Conservation (phyloP, 2,329 filamentous ascomycete genomes). For the Fusarium robinianum region DNA sequence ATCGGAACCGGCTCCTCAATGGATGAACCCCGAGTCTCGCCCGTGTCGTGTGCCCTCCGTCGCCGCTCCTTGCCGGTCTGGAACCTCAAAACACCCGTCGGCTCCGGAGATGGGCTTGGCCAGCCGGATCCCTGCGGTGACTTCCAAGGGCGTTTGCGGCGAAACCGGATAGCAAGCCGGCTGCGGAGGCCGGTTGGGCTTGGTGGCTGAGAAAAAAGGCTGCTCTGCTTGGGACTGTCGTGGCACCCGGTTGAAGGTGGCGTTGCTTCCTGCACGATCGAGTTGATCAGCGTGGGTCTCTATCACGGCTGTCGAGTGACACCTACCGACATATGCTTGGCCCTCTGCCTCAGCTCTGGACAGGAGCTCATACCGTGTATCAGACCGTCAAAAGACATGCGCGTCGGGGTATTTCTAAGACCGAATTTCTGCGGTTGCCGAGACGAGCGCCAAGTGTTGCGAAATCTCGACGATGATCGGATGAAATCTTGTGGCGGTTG, state of each 20-base stretch:
- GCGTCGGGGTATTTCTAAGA: no score
- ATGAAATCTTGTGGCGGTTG: no score
- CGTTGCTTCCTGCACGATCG: conserved; percentile 13
- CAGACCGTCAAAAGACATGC: conserved; percentile 8
- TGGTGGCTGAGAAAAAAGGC: conserved; percentile 32
- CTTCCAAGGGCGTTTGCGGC: conserved; percentile 33
- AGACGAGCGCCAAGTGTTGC: no score
- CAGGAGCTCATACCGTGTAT: conserved; percentile 23
- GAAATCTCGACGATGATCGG: no score
- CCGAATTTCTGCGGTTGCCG: no score
- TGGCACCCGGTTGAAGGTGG: conserved; percentile 15
- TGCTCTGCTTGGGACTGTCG: conserved; percentile 19
- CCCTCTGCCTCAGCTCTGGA: conserved; percentile 15
- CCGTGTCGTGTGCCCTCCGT: conserved; percentile 39
- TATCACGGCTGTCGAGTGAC: conserved; percentile 1
- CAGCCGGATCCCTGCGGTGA: conserved; percentile 26
- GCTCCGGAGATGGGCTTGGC: conserved; percentile 14
- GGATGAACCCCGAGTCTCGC: conserved; percentile 30
- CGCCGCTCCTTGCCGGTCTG: conserved; percentile 39
- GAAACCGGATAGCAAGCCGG: conserved; percentile 32
- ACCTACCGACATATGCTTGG: conserved; percentile 5
- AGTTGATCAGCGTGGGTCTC: neutral
- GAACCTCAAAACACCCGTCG: conserved; percentile 12
- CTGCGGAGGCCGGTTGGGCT: conserved; percentile 32
- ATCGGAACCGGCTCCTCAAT: conserved; percentile 21